Evolutionary conservation across 768 basidiomycete species (phyloP).

Genomic region (Favolaschia claudopus): DNA sequence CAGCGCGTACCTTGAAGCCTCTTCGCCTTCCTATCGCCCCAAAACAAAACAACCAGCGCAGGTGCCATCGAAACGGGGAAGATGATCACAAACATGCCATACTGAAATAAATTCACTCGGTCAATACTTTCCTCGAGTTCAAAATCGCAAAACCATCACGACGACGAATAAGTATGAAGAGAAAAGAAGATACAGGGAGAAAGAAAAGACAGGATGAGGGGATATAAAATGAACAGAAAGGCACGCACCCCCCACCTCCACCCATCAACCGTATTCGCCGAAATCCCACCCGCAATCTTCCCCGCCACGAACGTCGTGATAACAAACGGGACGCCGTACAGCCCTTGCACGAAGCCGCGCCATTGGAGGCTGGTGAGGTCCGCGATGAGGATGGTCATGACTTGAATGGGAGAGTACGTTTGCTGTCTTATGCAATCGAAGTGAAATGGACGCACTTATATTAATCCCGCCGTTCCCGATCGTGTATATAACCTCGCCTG

Average conservation of each 20-base stretch:
- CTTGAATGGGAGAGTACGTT: background rate
- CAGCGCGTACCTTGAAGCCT: slow-evolving; percentile 5
- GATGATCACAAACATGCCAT: slow-evolving; percentile 26
- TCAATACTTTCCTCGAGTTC: too few relatives aligned
- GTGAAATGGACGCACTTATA: background rate
- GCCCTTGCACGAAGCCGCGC: slow-evolving; percentile 18
- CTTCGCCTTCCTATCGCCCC: slow-evolving; percentile 20
- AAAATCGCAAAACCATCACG: too few relatives aligned
- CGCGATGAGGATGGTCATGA: slow-evolving; percentile 9
- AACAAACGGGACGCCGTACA: slow-evolving; percentile 17
- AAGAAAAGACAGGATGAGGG: background rate
- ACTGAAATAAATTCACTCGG: too few relatives aligned
- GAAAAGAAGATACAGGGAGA: too few relatives aligned
- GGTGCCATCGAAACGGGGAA: slow-evolving; percentile 25
- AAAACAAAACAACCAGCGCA: slow-evolving; percentile 23
- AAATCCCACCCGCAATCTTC: slow-evolving; percentile 8
- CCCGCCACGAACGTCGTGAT: slow-evolving; percentile 22
- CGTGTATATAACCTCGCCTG: slow-evolving; percentile 8
- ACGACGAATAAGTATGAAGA: too few relatives aligned
- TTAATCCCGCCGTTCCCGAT: slow-evolving; percentile 21
- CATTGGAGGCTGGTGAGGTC: slow-evolving; percentile 27
- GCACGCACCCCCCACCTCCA: slow-evolving; percentile 23
- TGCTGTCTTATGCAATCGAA: background rate
- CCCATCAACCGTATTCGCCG: slow-evolving; percentile 6
- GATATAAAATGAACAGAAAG: background rate